Base-by-base conservation (phyloP, 805 yeast genomes). In the Kluyveromyces siamensis region DNA sequence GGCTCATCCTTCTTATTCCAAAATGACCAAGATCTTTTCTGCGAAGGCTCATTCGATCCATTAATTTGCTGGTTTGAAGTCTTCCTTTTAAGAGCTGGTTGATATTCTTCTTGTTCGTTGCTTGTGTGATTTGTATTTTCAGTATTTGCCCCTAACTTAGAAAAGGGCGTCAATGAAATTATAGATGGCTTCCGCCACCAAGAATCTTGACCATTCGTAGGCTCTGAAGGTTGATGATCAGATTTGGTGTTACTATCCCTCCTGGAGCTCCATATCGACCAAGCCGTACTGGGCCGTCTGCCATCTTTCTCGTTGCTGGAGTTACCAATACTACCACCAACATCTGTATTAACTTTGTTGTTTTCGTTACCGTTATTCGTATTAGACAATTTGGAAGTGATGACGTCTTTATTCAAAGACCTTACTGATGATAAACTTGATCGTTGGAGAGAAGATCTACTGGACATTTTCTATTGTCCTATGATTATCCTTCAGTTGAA, bases 11-110 rank as follows among this genome's bases (percentile, higher is more conserved):
- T 50, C 30, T 46, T 52, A 21, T 51, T 53, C 58, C 62, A 56
- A 44, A 60, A 55, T 16, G 56, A 55, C 63, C 65, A 59, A 6
- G 52, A 50, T 27, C 56, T 50, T 33, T 46, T 50, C 45, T 36
- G 40, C 48, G 10, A 40, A 14, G 44, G n/a, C n/a, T 41, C 44
- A 27, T 41, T 41, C 27, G 21, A 33, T 2, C 33, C 27, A 13
- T 33, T 33, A n/a, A 21, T 14, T n/a, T 11, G 11, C 6, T 25
- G 39, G 8, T 19, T 16, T n/a, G 39, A 18, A 4, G 35, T 27
- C 19, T 25, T 18, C 27, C 30, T 27, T 13, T 21, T 41, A 8
- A 21, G 10, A 30, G 16, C 6, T 7, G 21, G 7, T 33, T 5
- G 19, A 11, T 30, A 8, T 14, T 30, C 39, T 18, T 18, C 9